These are phyloP conservation scores for Vitis rupestris DNA, from an alignment of 164 flowering plant genomes.

Conservation along the genomic window DNA sequence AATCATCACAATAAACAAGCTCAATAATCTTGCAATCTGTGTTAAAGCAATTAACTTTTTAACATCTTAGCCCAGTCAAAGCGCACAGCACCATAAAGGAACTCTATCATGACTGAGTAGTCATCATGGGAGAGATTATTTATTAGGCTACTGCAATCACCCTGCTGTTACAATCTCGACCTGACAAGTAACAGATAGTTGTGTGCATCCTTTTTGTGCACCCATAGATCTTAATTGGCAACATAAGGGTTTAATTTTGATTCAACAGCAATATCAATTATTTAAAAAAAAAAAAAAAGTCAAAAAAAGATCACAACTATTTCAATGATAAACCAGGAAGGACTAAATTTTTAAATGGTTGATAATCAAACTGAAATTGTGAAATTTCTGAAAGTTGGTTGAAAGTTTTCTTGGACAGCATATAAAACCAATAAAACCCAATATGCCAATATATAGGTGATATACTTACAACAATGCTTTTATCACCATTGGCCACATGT, in stretches of 20 bases:
- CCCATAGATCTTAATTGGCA: not conserved
- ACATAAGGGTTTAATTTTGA: not conserved
- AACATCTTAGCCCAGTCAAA: not conserved
- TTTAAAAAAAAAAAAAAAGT: too few relatives aligned
- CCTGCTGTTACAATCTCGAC: not conserved
- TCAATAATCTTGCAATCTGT: not conserved
- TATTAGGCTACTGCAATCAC: not conserved
- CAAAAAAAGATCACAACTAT: too few relatives aligned
- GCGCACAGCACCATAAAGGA: not conserved
- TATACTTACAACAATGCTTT: slow-evolving; percentile 67
- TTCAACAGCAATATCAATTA: not conserved
- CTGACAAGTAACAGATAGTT: not conserved
- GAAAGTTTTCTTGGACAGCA: too few relatives aligned
- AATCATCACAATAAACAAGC: too few relatives aligned
- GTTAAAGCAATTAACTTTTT: not conserved
- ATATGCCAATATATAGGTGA: too few relatives aligned
- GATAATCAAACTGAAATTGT: not conserved
- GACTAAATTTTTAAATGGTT: not conserved
- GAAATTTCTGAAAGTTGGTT: not conserved
- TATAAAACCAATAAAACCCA: too few relatives aligned
- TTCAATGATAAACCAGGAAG: too few relatives aligned
- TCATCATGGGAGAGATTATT: not conserved
- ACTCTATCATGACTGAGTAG: not conserved
- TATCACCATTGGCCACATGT: slow-evolving; percentile 52
- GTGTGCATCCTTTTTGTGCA: not conserved